phyloP scores from a whole-genome alignment of 768 basidiomycete species.

The Psilocybe subaeruginosa region DNA sequence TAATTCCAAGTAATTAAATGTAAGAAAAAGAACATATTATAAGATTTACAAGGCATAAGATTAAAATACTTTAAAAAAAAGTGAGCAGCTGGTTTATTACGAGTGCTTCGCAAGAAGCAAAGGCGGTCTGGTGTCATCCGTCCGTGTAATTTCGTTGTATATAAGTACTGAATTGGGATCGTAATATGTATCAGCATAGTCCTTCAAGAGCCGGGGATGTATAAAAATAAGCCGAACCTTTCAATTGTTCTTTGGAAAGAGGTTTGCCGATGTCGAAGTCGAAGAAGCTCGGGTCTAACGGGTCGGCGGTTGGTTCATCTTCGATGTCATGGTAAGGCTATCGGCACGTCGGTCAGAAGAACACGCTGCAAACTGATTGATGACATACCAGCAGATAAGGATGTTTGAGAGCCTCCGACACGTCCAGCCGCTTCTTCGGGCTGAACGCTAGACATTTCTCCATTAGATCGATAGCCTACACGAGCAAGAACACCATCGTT shows the following conservation, averaged over 20 bases:
- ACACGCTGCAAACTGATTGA: background rate
- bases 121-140: constrained; percentile 23
- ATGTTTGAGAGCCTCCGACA: constrained; percentile 85
- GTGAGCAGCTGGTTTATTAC: constrained; percentile 7
- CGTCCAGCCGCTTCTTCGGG: constrained; percentile 87
- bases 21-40: too few species aligned
- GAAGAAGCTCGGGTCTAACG: constrained; percentile 78
- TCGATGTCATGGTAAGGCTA: constrained; percentile 85
- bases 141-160: constrained; percentile 52
- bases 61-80: too few species aligned
- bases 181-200: background rate
- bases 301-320: constrained; percentile 85
- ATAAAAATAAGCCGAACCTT: constrained; percentile 43
- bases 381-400: constrained; percentile 78
- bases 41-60: too few species aligned
- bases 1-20: too few species aligned
- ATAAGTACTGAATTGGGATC: constrained; percentile 40
- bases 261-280: constrained; percentile 78
- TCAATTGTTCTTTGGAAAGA: constrained; percentile 67
- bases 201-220: background rate
- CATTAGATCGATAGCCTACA: constrained; percentile 74
- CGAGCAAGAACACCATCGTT: background rate
- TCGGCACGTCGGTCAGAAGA: constrained; percentile 1
- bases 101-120: constrained; percentile 20
- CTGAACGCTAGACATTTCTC: constrained; percentile 83